Conservation (phyloP, 768 basidiomycete genomes). For the Boletus rubescentipes region DNA sequence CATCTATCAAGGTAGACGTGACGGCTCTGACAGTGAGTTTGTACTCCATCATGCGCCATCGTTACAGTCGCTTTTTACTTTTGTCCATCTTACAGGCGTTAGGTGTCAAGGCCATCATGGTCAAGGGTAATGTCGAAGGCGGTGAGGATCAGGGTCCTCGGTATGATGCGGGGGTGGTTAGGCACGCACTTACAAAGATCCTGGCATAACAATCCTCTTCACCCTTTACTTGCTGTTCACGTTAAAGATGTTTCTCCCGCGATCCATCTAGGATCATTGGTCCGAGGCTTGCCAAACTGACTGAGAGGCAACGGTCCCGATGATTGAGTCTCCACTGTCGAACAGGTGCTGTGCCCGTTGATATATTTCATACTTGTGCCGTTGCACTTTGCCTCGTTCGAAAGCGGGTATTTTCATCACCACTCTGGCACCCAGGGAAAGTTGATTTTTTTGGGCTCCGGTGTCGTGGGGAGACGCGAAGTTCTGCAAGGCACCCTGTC, state of each 20-base stretch:
- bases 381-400: not conserved
- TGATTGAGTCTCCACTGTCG: not conserved
- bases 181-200: constrained; percentile 40
- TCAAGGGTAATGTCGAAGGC: constrained; percentile 32
- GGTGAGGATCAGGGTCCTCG: constrained; percentile 28
- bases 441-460: not conserved
- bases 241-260: constrained; percentile 2
- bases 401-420: not conserved
- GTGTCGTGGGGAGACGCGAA: not conserved
- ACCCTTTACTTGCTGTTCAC: not conserved
- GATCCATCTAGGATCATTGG: not conserved
- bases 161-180: constrained; percentile 49
- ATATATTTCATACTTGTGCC: not conserved
- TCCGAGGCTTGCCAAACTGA: not conserved
- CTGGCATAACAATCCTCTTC: constrained; percentile 10
- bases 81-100: constrained; percentile 39
- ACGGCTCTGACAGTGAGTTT: constrained; percentile 56
- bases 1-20: constrained; percentile 61
- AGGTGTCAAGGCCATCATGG: constrained; percentile 59
- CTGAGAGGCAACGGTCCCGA: not conserved
- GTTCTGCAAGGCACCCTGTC: not conserved
- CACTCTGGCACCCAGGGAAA: not conserved
- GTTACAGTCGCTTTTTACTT: not conserved
- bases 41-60: not conserved
- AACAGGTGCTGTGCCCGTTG: not conserved